A percentile compares a stretch with the other conserved stretches of the same genome.
phyloP scores from a whole-genome alignment of 2,329 filamentous ascomycete species.

The Fusarium sp. region DNA sequence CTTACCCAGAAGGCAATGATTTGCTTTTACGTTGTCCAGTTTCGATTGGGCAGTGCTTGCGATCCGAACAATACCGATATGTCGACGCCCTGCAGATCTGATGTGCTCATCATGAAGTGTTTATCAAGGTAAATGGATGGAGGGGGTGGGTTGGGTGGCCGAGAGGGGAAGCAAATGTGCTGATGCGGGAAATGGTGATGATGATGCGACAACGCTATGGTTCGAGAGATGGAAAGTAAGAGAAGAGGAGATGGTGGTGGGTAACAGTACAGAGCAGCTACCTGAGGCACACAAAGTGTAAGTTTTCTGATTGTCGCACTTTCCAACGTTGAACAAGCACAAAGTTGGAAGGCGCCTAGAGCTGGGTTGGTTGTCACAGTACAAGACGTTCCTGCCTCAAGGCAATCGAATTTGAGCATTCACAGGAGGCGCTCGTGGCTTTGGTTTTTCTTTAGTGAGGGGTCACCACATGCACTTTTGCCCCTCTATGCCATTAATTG shows the following conservation, averaged over 20 bases:
- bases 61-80: background rate
- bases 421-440: background rate
- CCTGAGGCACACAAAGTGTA: constrained; percentile 1
- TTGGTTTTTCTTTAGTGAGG: background rate
- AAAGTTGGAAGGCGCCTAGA: constrained; percentile 5
- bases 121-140: background rate
- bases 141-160: constrained; percentile 32
- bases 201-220: constrained; percentile 27
- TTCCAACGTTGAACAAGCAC: background rate
- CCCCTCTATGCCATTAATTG: constrained; percentile 1
- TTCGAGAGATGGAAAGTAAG: background rate
- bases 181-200: constrained; percentile 13
- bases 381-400: constrained; percentile 1
- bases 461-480: background rate
- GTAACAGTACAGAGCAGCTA: background rate
- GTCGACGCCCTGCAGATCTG: constrained; percentile 15
- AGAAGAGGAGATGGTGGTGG: constrained; percentile 9
- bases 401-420: background rate
- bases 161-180: constrained; percentile 6
- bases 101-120: constrained; percentile 2
- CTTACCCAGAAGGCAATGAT: background rate
- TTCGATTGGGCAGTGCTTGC: constrained; percentile 6
- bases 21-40: background rate
- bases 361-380: background rate
- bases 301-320: background rate